phyloP scores from a whole-genome alignment of 129 eudicot species.

The Gnaphalium uliginosum region DNA sequence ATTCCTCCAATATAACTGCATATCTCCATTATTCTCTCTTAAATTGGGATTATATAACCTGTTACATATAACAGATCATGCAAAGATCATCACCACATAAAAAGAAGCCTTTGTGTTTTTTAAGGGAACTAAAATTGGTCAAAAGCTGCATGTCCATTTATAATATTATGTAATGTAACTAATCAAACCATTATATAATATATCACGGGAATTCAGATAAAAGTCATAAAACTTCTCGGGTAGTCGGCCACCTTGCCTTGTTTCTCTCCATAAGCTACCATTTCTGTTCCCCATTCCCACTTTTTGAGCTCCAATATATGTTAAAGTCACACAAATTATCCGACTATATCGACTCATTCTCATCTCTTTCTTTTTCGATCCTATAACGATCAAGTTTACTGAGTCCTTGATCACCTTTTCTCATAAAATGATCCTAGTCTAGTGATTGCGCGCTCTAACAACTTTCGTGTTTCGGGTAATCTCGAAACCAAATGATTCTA shows the following conservation, averaged over 20 bases:
- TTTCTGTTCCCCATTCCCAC: conserved; percentile 34
- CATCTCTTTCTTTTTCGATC: background rate
- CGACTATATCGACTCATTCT: background rate
- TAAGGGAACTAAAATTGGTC: conserved; percentile 31
- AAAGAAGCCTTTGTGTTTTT: conserved; percentile 36
- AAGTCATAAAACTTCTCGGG: conserved; percentile 37
- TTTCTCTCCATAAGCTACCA: conserved; percentile 29
- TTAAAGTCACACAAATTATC: background rate
- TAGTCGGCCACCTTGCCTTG: conserved; percentile 40
- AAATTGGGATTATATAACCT: conserved; percentile 35
- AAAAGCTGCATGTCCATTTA: conserved; percentile 19
- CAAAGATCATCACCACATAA: conserved; percentile 26
- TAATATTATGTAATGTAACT: background rate
- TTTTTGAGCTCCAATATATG: conserved; percentile 31
- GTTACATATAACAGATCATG: background rate
- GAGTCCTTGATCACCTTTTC: conserved; percentile 13
- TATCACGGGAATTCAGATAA: conserved; percentile 37
- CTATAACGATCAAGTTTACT: background rate
- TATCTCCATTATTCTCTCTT: conserved; percentile 30
- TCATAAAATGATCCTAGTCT: background rate
- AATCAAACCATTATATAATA: conserved; percentile 11
- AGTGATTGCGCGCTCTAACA: background rate
- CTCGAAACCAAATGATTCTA: conserved; percentile 11
- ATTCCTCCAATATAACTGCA: conserved; percentile 33
- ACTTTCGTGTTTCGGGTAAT: conserved; percentile 25